Conservation (phyloP, 768 basidiomycete species). For the Mrakia blollopis region DNA sequence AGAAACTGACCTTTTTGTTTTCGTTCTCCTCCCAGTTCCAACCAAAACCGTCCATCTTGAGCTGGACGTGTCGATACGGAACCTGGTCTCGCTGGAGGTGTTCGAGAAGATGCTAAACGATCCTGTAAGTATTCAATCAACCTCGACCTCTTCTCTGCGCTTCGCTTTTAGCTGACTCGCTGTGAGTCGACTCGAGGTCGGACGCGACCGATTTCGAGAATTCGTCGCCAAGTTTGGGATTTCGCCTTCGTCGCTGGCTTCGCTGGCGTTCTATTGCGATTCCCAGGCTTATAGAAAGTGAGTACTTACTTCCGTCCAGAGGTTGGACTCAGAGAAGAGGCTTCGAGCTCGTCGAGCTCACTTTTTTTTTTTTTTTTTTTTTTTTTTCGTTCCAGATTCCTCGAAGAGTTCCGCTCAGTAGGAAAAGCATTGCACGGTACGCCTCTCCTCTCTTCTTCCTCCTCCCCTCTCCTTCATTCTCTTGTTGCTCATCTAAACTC, state of each 20-base stretch:
- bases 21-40: background rate
- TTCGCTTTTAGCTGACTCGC: background rate
- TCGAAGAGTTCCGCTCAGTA: background rate
- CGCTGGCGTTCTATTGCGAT: background rate
- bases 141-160: background rate
- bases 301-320: background rate
- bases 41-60: background rate
- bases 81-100: background rate
- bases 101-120: conserved; percentile 2
- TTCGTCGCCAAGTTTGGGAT: background rate
- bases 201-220: conserved; percentile 2
- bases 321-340: no score
- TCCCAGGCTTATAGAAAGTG: conserved; percentile 2
- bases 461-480: background rate
- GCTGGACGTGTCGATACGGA: background rate
- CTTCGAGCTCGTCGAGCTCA: background rate
- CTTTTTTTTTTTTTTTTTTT: no score
- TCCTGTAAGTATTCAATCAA: background rate
- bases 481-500: background rate
- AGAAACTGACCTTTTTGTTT: background rate
- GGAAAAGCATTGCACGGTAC: background rate
- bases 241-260: background rate
- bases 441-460: background rate
- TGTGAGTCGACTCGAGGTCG: background rate
- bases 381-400: background rate